Evolutionary conservation across 1,139 yeast species (phyloP).

Genomic region (Entelexis sorbosivorans): DNA sequence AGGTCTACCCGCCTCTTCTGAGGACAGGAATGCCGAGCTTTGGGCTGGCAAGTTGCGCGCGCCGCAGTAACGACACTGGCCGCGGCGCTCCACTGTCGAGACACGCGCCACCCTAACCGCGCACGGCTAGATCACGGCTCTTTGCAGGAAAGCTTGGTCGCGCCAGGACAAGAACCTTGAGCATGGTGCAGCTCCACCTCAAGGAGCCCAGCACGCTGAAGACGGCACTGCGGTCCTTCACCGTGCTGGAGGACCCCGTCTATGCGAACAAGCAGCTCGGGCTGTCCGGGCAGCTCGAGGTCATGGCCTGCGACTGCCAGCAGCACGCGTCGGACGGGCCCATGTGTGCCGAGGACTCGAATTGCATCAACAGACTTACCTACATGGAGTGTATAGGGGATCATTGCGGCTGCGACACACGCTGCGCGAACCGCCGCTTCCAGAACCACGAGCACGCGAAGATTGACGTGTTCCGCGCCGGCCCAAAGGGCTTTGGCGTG

Average conservation of each 20-base stretch:
- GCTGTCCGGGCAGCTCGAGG: conserved; percentile 55
- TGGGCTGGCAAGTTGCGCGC: no score
- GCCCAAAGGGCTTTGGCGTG: conserved; percentile 79
- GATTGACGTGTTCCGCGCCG: conserved; percentile 69
- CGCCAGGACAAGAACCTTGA: background rate
- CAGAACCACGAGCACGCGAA: conserved; percentile 62
- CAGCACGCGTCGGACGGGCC: conserved; percentile 41
- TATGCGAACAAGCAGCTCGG: conserved; percentile 55
- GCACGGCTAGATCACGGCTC: conserved; percentile 1
- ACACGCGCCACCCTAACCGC: conserved; percentile 6
- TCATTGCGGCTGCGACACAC: conserved; percentile 49
- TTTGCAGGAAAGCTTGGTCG: background rate
- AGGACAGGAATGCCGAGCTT: no score
- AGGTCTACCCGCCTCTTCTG: no score
- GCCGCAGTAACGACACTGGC: background rate
- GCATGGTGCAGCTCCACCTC: conserved; percentile 29
- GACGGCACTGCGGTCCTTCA: conserved; percentile 58
- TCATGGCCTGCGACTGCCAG: conserved; percentile 83
- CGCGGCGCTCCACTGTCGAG: background rate
- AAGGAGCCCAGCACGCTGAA: conserved; percentile 50
- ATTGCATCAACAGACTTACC: conserved; percentile 84
- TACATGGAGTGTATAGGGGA: conserved; percentile 81
- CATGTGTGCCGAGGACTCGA: conserved; percentile 80
- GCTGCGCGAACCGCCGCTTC: conserved; percentile 80
- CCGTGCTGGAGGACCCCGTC: conserved; percentile 45